Evolutionary conservation across 257 asterid genomes (phyloP).

Genomic region (Scutellaria barbata): DNA sequence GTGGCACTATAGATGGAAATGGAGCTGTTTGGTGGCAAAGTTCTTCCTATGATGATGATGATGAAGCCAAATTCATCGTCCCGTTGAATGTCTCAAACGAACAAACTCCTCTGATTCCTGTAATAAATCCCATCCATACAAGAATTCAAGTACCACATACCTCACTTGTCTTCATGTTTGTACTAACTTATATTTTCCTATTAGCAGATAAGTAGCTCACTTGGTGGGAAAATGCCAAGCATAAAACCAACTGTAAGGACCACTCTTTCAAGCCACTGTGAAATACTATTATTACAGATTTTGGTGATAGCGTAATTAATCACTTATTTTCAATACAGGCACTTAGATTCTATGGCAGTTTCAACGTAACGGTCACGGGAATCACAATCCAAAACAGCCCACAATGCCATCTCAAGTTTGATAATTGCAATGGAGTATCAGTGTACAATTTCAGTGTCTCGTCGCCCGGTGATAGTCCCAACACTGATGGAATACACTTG

Average conservation of each 20-base stretch:
- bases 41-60: constrained; percentile 53
- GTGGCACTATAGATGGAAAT: constrained; percentile 71
- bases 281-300: too few species aligned
- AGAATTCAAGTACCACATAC: background rate
- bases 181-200: constrained; percentile 23
- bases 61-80: constrained; percentile 57
- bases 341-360: constrained; percentile 82
- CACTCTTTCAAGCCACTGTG: background rate
- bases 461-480: constrained; percentile 93
- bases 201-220: constrained; percentile 54
- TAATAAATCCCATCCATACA: constrained; percentile 32
- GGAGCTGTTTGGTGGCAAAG: constrained; percentile 93
- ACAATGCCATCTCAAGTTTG: constrained; percentile 87
- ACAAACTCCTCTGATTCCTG: constrained; percentile 50
- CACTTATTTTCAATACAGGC: constrained; percentile 50
- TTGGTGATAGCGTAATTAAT: too few species aligned
- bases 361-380: constrained; percentile 80
- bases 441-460: constrained; percentile 66
- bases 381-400: constrained; percentile 79
- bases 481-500: constrained; percentile 92
- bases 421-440: constrained; percentile 73
- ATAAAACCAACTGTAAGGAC: constrained; percentile 82
- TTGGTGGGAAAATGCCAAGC: constrained; percentile 72
- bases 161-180: background rate
- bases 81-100: constrained; percentile 54